Base-by-base conservation (phyloP, 306 rosid species). In the Mucuna pruriens region DNA sequence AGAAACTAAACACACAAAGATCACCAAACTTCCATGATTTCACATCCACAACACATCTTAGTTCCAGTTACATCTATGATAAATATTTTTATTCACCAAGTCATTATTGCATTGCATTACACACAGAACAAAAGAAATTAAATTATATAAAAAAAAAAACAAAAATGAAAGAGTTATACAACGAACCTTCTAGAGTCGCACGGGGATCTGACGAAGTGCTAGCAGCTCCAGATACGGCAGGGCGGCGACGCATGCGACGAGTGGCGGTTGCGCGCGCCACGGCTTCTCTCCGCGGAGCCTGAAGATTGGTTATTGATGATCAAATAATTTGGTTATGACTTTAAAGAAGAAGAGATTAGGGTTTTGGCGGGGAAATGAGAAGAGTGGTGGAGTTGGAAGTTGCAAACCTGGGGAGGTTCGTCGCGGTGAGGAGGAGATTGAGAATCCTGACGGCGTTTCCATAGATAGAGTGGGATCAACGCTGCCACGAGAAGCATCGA, bases 231-330 rank as follows among this genome's bases (percentile, higher is more conserved):
- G 97, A 82, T 36, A 97, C 84, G 76, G 92, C 94, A 0, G 88
- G 90, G 75, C 99, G 81, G 82, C 99, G 90, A 45, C 99, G 96
- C 98, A 96, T 96, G 46, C 98, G 92, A 25, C 93, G 89, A 80
- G 88, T 70, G 49, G 84, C 94, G 71, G 97, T 67, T 45, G 97
- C 91, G 17, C 97, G 97, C 4, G 86, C 94, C 26, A 84, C 99
- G 26, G 92, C 80, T 81, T 93, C 98, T 75, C 94, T 79, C 79
- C 20, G 86, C 17, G 89, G 96, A 82, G 88, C 92, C 99, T 96
- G 82, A 58, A 11, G 17, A 65, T 16, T 19, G 25, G n/a, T 29
- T 9, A 82, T 1, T 8, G 78, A 38, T 4, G n/a, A 64, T 65
- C 36, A 57, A 71, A 45, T 29, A 62, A 78, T 29, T 42, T 9